Conservation (phyloP, 202 grass and related monocot genomes). For the Hordeum pubiflorum region DNA sequence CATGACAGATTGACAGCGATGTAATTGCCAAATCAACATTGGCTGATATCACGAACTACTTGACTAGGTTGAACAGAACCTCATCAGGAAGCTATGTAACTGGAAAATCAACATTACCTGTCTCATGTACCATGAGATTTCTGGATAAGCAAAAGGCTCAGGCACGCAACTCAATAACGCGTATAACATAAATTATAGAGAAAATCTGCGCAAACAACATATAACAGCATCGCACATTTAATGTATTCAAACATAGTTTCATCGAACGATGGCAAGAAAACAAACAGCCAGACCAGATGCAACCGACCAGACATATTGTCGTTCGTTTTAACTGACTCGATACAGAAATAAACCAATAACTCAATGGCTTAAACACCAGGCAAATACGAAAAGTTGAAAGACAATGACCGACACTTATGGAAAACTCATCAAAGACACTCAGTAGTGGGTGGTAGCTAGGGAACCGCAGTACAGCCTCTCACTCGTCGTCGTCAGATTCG, state of each 20-base stretch:
- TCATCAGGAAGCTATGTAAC: too few relatives aligned
- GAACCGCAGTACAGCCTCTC: neutral
- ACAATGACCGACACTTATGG: neutral
- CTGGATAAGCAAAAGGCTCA: too few relatives aligned
- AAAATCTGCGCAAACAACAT: neutral
- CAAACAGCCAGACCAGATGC: neutral
- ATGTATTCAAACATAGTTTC: neutral
- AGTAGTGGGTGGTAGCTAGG: neutral
- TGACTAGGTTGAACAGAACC: too few relatives aligned
- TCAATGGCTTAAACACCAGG: neutral
- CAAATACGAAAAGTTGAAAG: neutral
- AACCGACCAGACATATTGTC: neutral
- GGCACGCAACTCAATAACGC: too few relatives aligned
- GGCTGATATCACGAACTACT: too few relatives aligned
- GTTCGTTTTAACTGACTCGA: neutral
- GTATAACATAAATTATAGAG: too few relatives aligned
- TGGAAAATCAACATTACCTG: too few relatives aligned
- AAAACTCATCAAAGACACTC: neutral
- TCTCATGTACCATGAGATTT: too few relatives aligned
- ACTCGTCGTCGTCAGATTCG: conserved; percentile 41
- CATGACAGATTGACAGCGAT: too few relatives aligned
- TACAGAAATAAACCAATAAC: neutral
- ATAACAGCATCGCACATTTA: neutral
- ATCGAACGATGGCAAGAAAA: neutral
- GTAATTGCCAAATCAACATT: too few relatives aligned